phyloP scores from a whole-genome alignment of 257 asterid genomes.

The Fraxinus pennsylvanica region DNA sequence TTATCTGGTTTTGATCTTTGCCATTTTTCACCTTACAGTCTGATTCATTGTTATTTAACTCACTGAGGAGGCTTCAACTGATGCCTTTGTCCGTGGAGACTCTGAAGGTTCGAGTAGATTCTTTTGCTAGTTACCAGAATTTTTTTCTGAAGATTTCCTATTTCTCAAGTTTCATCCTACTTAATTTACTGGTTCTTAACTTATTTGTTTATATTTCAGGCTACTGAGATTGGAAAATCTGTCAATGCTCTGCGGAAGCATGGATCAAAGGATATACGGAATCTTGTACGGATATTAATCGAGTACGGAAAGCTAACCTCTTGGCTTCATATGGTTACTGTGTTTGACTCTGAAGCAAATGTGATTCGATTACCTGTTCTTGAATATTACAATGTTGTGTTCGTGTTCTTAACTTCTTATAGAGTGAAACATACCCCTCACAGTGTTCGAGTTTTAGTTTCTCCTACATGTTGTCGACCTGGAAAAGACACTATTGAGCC shows the following conservation, averaged over 20 bases:
- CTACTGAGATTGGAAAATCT: conserved; percentile 64
- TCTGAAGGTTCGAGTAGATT: conserved; percentile 56
- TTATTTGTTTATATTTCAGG: conserved; percentile 39
- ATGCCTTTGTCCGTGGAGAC: conserved; percentile 63
- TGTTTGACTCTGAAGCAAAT: background rate
- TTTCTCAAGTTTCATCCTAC: conserved; percentile 7
- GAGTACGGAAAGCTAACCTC: conserved; percentile 43
- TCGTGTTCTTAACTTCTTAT: background rate
- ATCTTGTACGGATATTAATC: conserved; percentile 52
- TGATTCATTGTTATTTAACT: conserved; percentile 50
- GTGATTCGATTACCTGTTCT: background rate
- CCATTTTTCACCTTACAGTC: conserved; percentile 39
- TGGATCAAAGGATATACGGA: conserved; percentile 54
- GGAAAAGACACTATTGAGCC: background rate
- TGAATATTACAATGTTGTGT: background rate
- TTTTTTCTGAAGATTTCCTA: background rate
- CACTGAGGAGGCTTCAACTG: conserved; percentile 65
- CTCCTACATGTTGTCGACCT: conserved; percentile 4
- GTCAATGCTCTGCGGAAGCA: conserved; percentile 55
- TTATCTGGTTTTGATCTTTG: conserved; percentile 11
- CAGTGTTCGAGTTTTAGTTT: background rate
- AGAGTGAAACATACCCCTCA: background rate
- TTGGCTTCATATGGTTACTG: conserved; percentile 5
- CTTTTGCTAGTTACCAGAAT: conserved; percentile 7
- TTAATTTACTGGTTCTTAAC: conserved; percentile 8